Conservation (phyloP, 129 eudicot species). For the Escallonia rubra region DNA sequence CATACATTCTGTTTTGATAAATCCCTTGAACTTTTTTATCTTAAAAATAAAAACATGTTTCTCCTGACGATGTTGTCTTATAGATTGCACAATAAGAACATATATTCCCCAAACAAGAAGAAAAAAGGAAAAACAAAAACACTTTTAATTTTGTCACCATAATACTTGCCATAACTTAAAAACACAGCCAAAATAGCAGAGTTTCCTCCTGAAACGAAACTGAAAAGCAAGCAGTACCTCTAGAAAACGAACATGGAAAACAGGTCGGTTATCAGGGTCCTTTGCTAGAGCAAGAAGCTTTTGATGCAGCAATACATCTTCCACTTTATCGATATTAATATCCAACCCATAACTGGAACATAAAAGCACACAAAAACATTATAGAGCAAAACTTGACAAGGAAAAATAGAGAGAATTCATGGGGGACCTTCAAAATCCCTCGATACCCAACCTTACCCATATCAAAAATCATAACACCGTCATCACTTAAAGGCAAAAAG, state of each 20-base stretch:
- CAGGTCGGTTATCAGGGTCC: conserved; percentile 69
- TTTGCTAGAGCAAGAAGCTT: conserved; percentile 73
- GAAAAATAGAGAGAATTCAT: background rate
- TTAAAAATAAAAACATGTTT: no score
- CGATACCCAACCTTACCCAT: no score
- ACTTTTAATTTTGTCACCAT: no score
- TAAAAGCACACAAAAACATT: conserved; percentile 5
- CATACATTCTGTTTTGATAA: no score
- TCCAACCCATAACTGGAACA: conserved; percentile 76
- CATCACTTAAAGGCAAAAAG: no score
- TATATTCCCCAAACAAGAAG: no score
- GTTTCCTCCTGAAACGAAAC: no score
- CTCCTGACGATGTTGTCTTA: background rate
- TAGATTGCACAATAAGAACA: background rate
- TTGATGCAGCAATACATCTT: conserved; percentile 80
- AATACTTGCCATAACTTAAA: no score
- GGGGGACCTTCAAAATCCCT: no score
- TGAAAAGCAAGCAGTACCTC: conserved; percentile 47
- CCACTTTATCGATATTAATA: conserved; percentile 77
- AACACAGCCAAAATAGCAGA: no score
- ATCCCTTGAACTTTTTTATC: no score
- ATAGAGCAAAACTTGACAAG: background rate
- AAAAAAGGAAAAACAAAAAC: no score
- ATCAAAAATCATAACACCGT: background rate
- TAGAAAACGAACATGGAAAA: conserved; percentile 71